Evolutionary conservation across 1,284 basidiomycete species (phyloP), one percentile per base, ranked within the genome.

Genomic region (Ceratobasidium sp.): DNA sequence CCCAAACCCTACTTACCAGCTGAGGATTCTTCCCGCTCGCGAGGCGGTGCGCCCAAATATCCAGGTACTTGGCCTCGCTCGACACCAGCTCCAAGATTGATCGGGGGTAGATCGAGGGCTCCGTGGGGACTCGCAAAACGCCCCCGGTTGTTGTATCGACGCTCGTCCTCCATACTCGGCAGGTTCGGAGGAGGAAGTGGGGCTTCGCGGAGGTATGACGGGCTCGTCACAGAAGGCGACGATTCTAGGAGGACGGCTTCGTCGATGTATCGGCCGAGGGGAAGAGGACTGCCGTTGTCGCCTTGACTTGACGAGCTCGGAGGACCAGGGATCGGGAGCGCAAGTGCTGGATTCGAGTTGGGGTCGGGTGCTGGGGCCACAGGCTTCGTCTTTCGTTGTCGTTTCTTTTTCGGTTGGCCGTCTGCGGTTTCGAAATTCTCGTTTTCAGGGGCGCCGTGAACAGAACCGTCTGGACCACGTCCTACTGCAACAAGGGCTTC

Each of bases 401-500:
- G 73, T 54, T 74, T 75, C 66, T 73, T 75, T 44, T 73, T 76
- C 21, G 55, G 74, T 46, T 66, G 71, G 63, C 83, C 82, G 72
- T 76, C 62, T 73, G 64, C 43, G 3, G 79, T 82, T 63, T 88
- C 88, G 26, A 82, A 83, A 21, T 80, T 73, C 55, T 49, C 43
- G 43, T 44, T 75, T 38, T 73, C 70, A n/a, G 62, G 14, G 50
- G 54, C 52, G 59, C 55, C 47, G 59, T 73, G 59, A 32, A 35
- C 26, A 62, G 69, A 55, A 72, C 81, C 26, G 83, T 82, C 72
- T 85, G 82, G 61, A 3, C 57, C 66, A 62, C 91, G 87, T 23
- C 91, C 90, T 28, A 94, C 91, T 59, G 90, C 88, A 46, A 93
- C 92, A 52, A 94, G 87, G 1, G 91, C 89, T 81, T 93, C 92